Conservation (phyloP, 148 eudicot genomes). For the Gaultheria prostrata region DNA sequence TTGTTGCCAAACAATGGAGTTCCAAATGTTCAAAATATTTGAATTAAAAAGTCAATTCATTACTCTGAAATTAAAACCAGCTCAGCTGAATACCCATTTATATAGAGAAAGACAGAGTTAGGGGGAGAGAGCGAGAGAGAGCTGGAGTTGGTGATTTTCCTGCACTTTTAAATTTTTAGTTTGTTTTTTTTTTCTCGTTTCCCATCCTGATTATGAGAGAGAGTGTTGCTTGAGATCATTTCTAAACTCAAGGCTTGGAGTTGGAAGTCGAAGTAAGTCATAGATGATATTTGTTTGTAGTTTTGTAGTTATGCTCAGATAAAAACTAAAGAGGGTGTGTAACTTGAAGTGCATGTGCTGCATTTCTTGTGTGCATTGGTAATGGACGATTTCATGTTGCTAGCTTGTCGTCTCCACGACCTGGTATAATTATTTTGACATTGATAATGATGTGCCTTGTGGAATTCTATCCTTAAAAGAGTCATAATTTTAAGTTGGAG, state of each 20-base stretch:
- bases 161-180: no score
- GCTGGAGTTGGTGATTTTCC: no score
- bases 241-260: no score
- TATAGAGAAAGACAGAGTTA: no score
- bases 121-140: no score
- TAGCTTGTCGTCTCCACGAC: background rate
- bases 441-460: background rate
- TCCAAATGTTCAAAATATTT: background rate
- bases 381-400: background rate
- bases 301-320: background rate
- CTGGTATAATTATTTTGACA: background rate
- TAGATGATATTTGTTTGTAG: background rate
- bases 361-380: background rate
- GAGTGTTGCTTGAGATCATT: no score
- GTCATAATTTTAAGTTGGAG: background rate
- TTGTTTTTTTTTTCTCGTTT: no score
- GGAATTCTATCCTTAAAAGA: background rate
- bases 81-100: background rate
- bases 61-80: background rate
- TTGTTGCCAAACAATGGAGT: background rate
- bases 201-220: no score
- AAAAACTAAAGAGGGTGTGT: background rate
- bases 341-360: no score
- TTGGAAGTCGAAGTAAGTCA: no score
- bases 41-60: no score